phyloP scores from a whole-genome alignment of 192 early-diverging fungal genomes.

The Chytriomyces hyalinus region DNA sequence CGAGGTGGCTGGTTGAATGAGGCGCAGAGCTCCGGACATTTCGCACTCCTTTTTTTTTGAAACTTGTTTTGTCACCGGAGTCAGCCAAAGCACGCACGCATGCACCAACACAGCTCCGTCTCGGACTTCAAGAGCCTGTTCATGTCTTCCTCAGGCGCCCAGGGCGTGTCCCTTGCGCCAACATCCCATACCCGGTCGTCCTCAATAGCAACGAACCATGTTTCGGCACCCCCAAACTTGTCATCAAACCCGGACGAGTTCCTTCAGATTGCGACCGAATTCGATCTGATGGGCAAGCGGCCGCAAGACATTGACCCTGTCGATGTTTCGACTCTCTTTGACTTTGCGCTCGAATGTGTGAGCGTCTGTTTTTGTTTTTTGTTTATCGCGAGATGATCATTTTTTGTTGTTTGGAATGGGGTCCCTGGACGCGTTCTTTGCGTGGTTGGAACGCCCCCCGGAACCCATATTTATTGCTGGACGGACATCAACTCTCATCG shows the following conservation, averaged over 20 bases:
- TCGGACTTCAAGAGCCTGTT: constrained; percentile 25
- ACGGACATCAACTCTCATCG: background rate
- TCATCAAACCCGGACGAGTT: constrained; percentile 16
- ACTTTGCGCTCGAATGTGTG: constrained; percentile 49
- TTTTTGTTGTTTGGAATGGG: background rate
- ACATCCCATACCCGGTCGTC: background rate
- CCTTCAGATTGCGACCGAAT: constrained; percentile 3
- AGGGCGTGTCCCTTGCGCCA: background rate
- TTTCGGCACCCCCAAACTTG: background rate
- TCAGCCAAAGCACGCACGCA: background rate
- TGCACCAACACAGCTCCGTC: background rate
- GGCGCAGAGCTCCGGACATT: background rate
- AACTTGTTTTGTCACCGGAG: background rate
- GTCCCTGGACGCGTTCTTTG: too few relatives aligned
- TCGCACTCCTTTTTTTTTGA: background rate
- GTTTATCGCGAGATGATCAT: background rate
- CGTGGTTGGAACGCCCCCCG: too few relatives aligned
- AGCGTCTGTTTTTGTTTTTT: background rate
- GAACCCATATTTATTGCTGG: background rate
- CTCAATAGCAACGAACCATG: constrained; percentile 2
- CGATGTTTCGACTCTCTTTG: constrained; percentile 38
- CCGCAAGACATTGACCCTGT: constrained; percentile 28
- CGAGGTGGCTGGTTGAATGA: background rate
- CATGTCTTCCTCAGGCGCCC: background rate
- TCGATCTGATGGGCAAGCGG: constrained; percentile 13